Evolutionary conservation across 2,329 filamentous ascomycete genomes (phyloP), one percentile per base, ranked within the genome.

Genomic region (Fusarium albidum): DNA sequence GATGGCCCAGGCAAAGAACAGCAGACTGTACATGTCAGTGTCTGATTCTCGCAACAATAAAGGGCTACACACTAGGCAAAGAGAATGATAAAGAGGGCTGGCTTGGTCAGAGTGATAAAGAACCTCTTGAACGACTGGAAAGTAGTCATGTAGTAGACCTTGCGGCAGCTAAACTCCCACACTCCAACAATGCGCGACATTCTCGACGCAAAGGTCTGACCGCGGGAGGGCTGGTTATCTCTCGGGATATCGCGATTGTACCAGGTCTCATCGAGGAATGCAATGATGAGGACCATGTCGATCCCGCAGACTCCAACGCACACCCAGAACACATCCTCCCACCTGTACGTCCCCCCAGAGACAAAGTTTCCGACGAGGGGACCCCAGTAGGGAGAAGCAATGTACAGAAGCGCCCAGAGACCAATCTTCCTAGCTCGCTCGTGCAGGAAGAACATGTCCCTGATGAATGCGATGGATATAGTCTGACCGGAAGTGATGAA

Each of bases 401-500:
- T 68, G 61, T 76, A 73, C 51, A 75, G 71, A 4, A 71, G 67
- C 13, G 75, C 77, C 77, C 77, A 80, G 31, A 81, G 69, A 42
- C 78, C 77, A 54, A 80, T 80, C 64, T 81, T 80, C 17, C 78
- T 68, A 1, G 79, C 78, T 29, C 80, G 73, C 55, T 85, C 77
- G 59, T 86, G 83, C 68, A 84, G 83, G 71, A 83, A 85, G 72
- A 83, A 86, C 51, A 84, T 75, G 66, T 86, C 83, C 47, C 83
- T 79, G 64, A 83, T 79, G 63, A 79, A 79, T 59, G 81, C 79
- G 44, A 84, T 71, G 9, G 78, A 79, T 13, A 74, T 73, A 5
- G 71, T 75, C 52, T 79, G 77, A 8, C 69, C 66, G 8, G 76
- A 75, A 5, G 78, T 79, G 28, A 73, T 73, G 65, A 81, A 81